phyloP scores from a whole-genome alignment of 1,284 basidiomycete species.

The Limonomyces culmigenus region DNA sequence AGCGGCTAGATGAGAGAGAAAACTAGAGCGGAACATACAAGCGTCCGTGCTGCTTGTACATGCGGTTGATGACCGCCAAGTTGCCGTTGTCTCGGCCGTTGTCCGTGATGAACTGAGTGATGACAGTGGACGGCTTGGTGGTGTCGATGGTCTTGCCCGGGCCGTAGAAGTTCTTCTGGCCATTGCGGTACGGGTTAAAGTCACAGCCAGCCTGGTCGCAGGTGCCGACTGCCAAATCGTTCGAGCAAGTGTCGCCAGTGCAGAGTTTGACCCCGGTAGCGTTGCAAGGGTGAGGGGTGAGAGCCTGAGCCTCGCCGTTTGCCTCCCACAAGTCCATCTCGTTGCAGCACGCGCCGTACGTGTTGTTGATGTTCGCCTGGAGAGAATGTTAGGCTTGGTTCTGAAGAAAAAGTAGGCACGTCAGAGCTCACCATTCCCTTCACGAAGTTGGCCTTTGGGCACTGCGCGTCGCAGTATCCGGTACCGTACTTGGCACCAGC shows the following conservation, averaged over 20 bases:
- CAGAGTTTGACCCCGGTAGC: conserved; percentile 22
- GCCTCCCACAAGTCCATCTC: conserved; percentile 46
- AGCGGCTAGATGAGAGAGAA: background rate
- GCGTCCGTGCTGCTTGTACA: conserved; percentile 36
- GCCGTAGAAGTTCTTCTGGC: conserved; percentile 29
- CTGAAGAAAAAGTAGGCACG: conserved; percentile 5
- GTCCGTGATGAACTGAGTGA: conserved; percentile 30
- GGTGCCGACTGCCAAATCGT: no score
- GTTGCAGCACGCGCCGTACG: conserved; percentile 29
- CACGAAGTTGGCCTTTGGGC: conserved; percentile 36
- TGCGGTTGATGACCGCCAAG: conserved; percentile 30
- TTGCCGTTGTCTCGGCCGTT: conserved; percentile 26
- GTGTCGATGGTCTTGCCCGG: conserved; percentile 28
- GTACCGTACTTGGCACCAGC: conserved; percentile 36
- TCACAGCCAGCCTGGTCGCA: conserved; percentile 38
- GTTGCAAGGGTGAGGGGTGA: conserved; percentile 29
- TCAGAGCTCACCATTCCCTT: conserved; percentile 19
- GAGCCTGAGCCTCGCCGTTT: conserved; percentile 28
- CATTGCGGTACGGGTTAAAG: conserved; percentile 35
- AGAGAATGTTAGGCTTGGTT: background rate
- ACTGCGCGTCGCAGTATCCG: conserved; percentile 34
- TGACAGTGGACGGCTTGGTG: conserved; percentile 24
- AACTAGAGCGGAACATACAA: conserved; percentile 12
- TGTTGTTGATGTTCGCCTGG: conserved; percentile 27
- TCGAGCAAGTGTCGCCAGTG: conserved; percentile 12